Evolutionary conservation across 148 eudicot species (phyloP), one percentile per base, ranked within the genome.

Genomic region (Chenopodium formosanum): DNA sequence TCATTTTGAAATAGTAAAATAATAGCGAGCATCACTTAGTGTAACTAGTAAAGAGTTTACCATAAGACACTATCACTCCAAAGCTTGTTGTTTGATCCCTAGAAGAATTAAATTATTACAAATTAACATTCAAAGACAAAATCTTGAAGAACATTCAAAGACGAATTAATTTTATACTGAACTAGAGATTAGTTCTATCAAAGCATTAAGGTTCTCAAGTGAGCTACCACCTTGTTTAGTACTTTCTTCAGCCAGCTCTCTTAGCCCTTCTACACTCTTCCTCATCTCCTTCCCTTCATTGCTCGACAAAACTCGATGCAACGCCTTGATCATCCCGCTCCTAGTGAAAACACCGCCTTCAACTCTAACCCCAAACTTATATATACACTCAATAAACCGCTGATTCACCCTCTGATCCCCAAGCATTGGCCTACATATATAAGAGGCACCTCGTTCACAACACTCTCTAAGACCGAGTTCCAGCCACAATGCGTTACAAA

Each of bases 401-500:
- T 83, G 56, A 25, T 90, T 88, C 78, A 94, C 12, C 44, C 68
- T 77, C 7, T 92, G 95, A 44, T 94, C 98, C 11, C 87, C 94
- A 0, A 91, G 86, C 73, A 92, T 85, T 1, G 97, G 95, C 86
- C 90, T 83, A 64, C 95, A 88, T 5, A 88, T 5, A 94, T 89
- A 79, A 91, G 53, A 0, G 98, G 98, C 79, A 94, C 91, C 1
- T 92, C 90, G 0, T 75, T 82, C 19, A 83, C 88, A 14, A 94
- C 85, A 63, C 95, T 88, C 86, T 94, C 98, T 79, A 90, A 6
- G 2, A 90, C 74, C 22, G 97, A 94, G 70, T 89, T 92, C 98
- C 98, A 94, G 4, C 98, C 98, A 46, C 91, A 87, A 23, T 94
- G 98, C 2, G 88, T 91, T 25, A 94, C 75, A 70, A 90, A 91